Base-by-base conservation (phyloP, 257 asterid species). In the Euphrasia confusa region DNA sequence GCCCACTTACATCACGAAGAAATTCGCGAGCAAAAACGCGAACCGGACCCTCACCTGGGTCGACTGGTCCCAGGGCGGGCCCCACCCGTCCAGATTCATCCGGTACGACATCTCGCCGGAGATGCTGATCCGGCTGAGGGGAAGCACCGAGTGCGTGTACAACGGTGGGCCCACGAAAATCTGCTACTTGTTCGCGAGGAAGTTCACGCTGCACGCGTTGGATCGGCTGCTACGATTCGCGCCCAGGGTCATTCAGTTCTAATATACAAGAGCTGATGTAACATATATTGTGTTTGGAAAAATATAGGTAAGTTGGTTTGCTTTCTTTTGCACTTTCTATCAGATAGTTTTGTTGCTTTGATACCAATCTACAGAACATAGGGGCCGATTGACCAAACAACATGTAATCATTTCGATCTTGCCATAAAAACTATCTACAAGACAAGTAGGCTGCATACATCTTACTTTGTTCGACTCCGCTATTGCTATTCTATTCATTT, bases 11-110 rank as follows among this genome's bases (percentile, higher is more conserved):
- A 12, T 84, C n/a, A 72, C 72, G n/a, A 71, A 67, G 85, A 77
- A 70, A 24, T 75, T 63, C 37, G 71, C 81, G 3, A 4, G 30
- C 65, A 83, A 65, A 65, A 85, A 73, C 9, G 60, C 79, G 0
- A 82, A 85, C 56, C 64, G 95, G 60, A 85, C 90, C 0, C 65
- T 89, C 77, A 82, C 89, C n/a, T 89, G 96, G 96, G 96, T 89
- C 39, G 93, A 89, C 64, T 89, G 96, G 96, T 74, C 95, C 2
- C 61, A 62, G 50, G 90, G 90, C 0, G 95, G 96, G 35, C 84
- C 96, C 21, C 96, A 89, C 70, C 96, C 96, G 0, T 26, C 74
- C 30, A 83, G 58, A 13, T 88, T 77, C 14, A 14, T 72, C 7
- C 60, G 88, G 10, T 32, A 54, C 2, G 85, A 79, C 8, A 67